Percentiles rank a stretch among this genome's conserved stretches.
phyloP scores from a whole-genome alignment of 2,329 filamentous ascomycete genomes.

The Stemphylium beticola region DNA sequence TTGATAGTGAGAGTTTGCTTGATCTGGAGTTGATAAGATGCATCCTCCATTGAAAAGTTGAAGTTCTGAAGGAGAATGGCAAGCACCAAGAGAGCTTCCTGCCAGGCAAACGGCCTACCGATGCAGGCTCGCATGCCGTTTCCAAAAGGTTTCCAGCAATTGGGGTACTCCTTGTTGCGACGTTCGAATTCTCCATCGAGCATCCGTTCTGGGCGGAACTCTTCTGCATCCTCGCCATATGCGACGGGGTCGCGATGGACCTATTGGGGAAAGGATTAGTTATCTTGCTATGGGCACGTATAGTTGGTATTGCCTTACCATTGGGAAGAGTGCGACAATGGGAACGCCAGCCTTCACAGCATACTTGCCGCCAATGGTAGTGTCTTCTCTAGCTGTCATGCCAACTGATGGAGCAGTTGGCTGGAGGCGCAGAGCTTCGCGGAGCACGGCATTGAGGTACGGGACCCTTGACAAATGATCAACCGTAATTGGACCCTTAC shows the following conservation, averaged over 20 bases:
- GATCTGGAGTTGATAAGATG: conserved; percentile 52
- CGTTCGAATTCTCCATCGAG: conserved; percentile 51
- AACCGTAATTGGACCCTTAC: conserved; percentile 52
- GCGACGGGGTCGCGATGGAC: conserved; percentile 52
- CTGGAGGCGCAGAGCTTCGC: conserved; percentile 63
- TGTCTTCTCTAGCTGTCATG: conserved; percentile 42
- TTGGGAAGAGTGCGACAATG: conserved; percentile 40
- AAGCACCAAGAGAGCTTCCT: conserved; percentile 57
- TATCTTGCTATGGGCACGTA: neutral
- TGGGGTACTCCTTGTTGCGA: conserved; percentile 48
- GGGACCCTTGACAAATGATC: conserved; percentile 60
- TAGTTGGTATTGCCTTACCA: conserved; percentile 7
- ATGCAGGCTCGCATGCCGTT: conserved; percentile 62
- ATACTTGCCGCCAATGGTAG: conserved; percentile 48
- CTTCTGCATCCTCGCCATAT: conserved; percentile 54
- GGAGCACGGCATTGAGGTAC: conserved; percentile 62
- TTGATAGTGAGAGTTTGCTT: conserved; percentile 56
- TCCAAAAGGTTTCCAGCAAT: conserved; percentile 61
- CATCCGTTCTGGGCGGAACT: conserved; percentile 58
- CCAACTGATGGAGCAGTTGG: conserved; percentile 61
- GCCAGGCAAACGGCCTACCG: conserved; percentile 61
- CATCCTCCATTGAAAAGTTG: conserved; percentile 52
- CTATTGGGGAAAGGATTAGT: neutral
- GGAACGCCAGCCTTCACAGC: conserved; percentile 43
- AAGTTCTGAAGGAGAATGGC: conserved; percentile 56